A percentile compares a stretch with the other conserved stretches of the same genome.
phyloP scores from a whole-genome alignment of 139 green algal species.

The Volvox africanus region DNA sequence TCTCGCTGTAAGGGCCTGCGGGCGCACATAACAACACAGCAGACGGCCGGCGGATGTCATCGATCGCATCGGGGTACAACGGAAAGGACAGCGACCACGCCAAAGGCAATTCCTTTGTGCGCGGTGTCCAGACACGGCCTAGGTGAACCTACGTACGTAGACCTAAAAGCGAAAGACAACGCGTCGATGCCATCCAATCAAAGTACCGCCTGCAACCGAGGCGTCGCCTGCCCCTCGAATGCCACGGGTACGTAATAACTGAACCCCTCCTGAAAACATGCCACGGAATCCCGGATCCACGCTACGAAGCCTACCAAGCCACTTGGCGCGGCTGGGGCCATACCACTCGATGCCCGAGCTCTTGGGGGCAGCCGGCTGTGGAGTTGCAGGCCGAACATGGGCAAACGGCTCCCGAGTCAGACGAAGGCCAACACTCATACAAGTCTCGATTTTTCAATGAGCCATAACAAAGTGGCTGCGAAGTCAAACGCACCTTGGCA shows the following conservation, averaged over 20 bases:
- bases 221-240: too few relatives aligned
- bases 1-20: constrained; percentile 47
- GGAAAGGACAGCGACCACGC: background rate
- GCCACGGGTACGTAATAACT: background rate
- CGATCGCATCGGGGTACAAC: background rate
- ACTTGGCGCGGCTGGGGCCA: constrained; percentile 77
- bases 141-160: background rate
- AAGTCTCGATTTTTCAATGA: background rate
- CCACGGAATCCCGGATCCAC: background rate
- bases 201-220: too few relatives aligned
- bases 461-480: background rate
- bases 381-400: background rate
- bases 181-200: background rate
- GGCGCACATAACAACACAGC: background rate
- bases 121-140: background rate
- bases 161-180: background rate
- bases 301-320: constrained; percentile 52
- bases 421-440: background rate
- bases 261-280: background rate
- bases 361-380: constrained; percentile 8
- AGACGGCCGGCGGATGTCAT: background rate
- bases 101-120: background rate
- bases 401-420: background rate
- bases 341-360: constrained; percentile 70
- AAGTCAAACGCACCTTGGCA: background rate